These are phyloP conservation scores for Allium cepa DNA, from an alignment of 106 monocot genomes.

Conservation along the genomic window DNA sequence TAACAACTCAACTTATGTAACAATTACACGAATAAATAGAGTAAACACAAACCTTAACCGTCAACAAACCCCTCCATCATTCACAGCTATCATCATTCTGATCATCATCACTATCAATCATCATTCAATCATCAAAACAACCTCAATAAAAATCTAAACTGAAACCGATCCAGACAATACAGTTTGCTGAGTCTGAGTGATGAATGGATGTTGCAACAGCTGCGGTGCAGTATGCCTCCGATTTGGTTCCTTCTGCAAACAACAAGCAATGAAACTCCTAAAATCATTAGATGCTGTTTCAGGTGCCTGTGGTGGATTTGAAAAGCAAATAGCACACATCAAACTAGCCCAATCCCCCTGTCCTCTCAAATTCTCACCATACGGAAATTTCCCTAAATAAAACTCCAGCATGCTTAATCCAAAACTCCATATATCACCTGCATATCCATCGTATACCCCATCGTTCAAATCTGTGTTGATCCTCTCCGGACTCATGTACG, in stretches of 20 bases:
- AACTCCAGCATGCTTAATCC: conserved; percentile 89
- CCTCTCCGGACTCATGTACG: conserved; percentile 95
- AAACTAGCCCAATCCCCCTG: conserved; percentile 89
- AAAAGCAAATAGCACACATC: conserved; percentile 83
- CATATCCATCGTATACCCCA: conserved; percentile 77
- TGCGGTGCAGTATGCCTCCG: conserved; percentile 36
- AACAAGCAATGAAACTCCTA: conserved; percentile 47
- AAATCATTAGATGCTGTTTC: conserved; percentile 56
- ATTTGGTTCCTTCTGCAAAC: conserved; percentile 66
- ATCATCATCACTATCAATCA: neutral
- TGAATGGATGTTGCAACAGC: conserved; percentile 82
- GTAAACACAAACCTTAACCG: too few relatives aligned
- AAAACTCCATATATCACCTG: conserved; percentile 95
- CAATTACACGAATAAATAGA: too few relatives aligned
- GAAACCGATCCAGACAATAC: neutral
- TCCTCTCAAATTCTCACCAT: conserved; percentile 63
- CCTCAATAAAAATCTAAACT: neutral
- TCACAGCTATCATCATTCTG: neutral
- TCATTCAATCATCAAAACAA: neutral
- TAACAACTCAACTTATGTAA: too few relatives aligned
- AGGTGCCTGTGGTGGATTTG: conserved; percentile 62
- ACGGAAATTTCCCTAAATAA: conserved; percentile 70
- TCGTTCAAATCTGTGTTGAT: conserved; percentile 90
- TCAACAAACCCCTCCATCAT: too few relatives aligned
- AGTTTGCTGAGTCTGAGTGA: conserved; percentile 12